Base-by-base conservation (phyloP, 2,329 filamentous ascomycete genomes). In the Helminthosporium solani region DNA sequence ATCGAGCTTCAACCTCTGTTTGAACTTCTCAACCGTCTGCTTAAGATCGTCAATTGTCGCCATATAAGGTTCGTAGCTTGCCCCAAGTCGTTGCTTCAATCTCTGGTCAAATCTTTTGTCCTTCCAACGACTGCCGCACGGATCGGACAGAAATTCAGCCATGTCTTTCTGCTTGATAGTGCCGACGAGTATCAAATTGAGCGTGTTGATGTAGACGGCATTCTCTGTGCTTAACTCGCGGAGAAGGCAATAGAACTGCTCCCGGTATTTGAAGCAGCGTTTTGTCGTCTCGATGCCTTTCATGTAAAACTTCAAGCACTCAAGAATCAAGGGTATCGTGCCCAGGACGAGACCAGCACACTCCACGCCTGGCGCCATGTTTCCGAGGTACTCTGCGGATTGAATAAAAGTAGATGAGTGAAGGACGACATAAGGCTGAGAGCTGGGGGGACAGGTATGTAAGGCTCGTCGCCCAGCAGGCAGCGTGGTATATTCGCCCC, bases 271-370 rank as follows among this genome's bases (percentile, higher is more conserved):
- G 37, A 54, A 48, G 16, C 57, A 66, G 2, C 57, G 55, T 20
- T 57, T 63, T 18, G 68, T 62, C 2, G 58, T 61, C 6, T 50
- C 53, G 19, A 63, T 60, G 0, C 65, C 66, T 34, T 68, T 57
- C 1, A 50, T 57, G 36, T 70, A 71, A 33, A 62, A 58, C 30
- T 68, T 53, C 2, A 70, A 49, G 1, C 64, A 57, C n/a, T 57
- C 52, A 5, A 71, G 58, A 12, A 70, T 45, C 4, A 73, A 44
- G 1, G 70, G 68, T 8, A 73, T 49, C 3, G 63, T 51, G 14
- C 62, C 65, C 7, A 71, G 54, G 3, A 64, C 55, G 2, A 64
- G 36, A 3, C 60, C 60, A 25, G 56, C 58, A 7, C 53, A 47
- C 37, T 64, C 58, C 2, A 64, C 36, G 2, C 60, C 60, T 16